A percentile compares a stretch with the other conserved stretches of the same genome.
Evolutionary conservation across 2,329 filamentous ascomycete species (phyloP).

Genomic region (Blastomyces gilchristii): DNA sequence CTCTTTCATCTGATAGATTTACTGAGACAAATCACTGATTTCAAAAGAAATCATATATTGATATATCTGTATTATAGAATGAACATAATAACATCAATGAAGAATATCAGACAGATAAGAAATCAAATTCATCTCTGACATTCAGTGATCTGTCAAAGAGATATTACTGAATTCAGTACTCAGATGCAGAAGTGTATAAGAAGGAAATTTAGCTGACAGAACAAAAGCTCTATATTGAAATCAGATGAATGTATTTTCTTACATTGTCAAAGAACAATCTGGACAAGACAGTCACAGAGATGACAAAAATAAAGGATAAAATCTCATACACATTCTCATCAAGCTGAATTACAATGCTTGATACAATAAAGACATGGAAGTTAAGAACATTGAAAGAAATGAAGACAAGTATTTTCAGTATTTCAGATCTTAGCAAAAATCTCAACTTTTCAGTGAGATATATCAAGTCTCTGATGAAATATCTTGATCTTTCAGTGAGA

Average conservation of each 20-base stretch:
- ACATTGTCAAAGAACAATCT: neutral
- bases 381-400: neutral
- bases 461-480: neutral
- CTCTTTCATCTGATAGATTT: too few species aligned
- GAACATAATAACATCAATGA: neutral
- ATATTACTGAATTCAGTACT: too few species aligned
- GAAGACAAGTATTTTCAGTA: neutral
- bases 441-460: neutral
- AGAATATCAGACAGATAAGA: neutral
- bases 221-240: neutral
- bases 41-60: too few species aligned
- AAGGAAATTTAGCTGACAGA: neutral
- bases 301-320: neutral
- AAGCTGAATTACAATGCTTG: neutral
- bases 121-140: too few species aligned
- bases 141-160: too few species aligned
- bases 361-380: neutral
- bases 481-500: neutral
- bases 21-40: too few species aligned
- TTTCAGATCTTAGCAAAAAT: neutral
- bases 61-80: too few species aligned
- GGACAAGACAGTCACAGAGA: neutral
- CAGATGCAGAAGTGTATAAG: too few species aligned
- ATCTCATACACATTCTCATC: neutral
- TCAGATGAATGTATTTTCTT: neutral